Evolutionary conservation across 73 alveolate genomes (phyloP), one percentile per base, ranked within the genome.

Genomic region (Uronychia setigera): DNA sequence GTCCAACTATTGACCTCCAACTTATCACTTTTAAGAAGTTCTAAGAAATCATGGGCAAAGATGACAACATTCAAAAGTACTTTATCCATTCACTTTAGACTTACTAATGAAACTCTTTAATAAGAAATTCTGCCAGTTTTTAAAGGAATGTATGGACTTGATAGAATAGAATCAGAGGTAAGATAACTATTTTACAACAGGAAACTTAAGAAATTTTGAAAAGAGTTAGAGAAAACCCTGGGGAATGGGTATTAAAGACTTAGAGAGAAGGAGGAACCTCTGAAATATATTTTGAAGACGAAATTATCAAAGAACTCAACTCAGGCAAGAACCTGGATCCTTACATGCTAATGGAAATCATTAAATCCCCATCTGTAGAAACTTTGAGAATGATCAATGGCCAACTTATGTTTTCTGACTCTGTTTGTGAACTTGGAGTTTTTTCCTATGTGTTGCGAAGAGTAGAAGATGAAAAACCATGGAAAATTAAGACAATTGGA

Each of bases 241-340:
- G 81, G 60, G 86, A 60, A 34, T 97, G 85, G 80, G 97, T 97
- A 57, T 78, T 97, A 60, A 97, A 97, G 76, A 98, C 98, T 9
- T 93, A 91, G 85, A 91, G 94, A 89, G 99, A 97, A 84, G 99
- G 99, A 30, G 99, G 99, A 25, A 98, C 97, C n/a, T n/a, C n/a
- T n/a, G n/a, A n/a, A 74, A 91, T 92, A 83, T 94, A 97, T 87
- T 89, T 89, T 84, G 98, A 96, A 78, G 97, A 91, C 25, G 93
- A 93, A 81, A 91, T 97, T 29, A 87, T 85, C 78, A 81, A 80
- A 31, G 82, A 92, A 83, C 94, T 96, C 1, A 93, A 92, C 74
- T 86, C 83, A 81, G 96, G 83, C 32, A 86, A 88, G 30, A 74
- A 88, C 26, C 85, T 91, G 58, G 84, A 91, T 81, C 60, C 80